These are phyloP conservation scores for Claviceps maximensis DNA, from an alignment of 2,329 filamentous ascomycete species.

Conservation along the genomic window DNA sequence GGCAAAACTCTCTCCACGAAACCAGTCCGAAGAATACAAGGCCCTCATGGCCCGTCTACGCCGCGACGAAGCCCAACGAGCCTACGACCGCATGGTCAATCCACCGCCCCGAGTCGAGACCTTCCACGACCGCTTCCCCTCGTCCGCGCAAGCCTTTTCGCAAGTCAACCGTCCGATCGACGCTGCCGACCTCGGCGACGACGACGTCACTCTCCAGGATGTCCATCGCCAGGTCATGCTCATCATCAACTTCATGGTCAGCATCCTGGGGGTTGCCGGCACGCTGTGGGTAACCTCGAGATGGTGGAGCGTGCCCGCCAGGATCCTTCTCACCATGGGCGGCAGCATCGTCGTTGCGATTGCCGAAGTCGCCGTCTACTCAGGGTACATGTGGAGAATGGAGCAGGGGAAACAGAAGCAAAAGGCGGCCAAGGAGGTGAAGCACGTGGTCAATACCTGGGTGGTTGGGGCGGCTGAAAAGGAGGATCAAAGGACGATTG, in stretches of 20 bases:
- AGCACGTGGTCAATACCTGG: slow-evolving; percentile 61
- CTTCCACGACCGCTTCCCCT: slow-evolving; percentile 46
- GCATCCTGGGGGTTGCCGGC: slow-evolving; percentile 64
- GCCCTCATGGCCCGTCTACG: slow-evolving; percentile 77
- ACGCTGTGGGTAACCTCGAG: slow-evolving; percentile 67
- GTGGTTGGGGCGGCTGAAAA: slow-evolving; percentile 34
- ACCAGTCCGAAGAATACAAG: slow-evolving; percentile 67
- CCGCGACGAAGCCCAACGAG: slow-evolving; percentile 65
- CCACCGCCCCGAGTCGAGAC: slow-evolving; percentile 41
- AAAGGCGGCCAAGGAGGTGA: slow-evolving; percentile 47
- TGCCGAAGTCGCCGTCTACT: slow-evolving; percentile 67
- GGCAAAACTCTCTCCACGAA: not conserved
- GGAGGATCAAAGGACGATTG: slow-evolving; percentile 12
- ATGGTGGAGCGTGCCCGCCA: slow-evolving; percentile 60
- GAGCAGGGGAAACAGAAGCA: slow-evolving; percentile 53
- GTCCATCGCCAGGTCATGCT: slow-evolving; percentile 71
- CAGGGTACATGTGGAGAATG: slow-evolving; percentile 60
- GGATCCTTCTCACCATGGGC: slow-evolving; percentile 57
- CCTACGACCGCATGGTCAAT: slow-evolving; percentile 70
- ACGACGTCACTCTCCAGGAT: slow-evolving; percentile 57
- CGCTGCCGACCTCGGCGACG: slow-evolving; percentile 37
- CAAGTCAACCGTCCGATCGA: slow-evolving; percentile 36
- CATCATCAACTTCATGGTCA: slow-evolving; percentile 81
- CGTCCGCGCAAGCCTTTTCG: slow-evolving; percentile 41
- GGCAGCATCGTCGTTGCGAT: slow-evolving; percentile 57